A percentile compares a stretch with the other conserved stretches of the same genome.
Evolutionary conservation across 495 filamentous ascomycete genomes (phyloP).

Genomic region (Haplographium delicatum): DNA sequence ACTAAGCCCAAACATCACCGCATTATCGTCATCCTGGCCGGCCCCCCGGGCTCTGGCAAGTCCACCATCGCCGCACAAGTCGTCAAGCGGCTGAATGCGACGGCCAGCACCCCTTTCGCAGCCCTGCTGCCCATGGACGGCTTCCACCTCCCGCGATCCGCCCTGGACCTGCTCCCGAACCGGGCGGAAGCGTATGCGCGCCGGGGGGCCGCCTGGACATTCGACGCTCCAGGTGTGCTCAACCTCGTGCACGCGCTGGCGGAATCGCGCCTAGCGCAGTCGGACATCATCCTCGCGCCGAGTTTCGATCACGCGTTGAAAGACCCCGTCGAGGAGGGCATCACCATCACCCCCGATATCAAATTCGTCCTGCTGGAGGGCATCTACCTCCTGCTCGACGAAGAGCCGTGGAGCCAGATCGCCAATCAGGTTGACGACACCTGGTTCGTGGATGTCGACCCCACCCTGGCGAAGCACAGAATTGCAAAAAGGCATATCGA

Average conservation of each 20-base stretch:
- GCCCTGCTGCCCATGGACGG: conserved; percentile 38
- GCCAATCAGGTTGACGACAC: conserved; percentile 16
- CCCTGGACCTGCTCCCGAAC: conserved; percentile 34
- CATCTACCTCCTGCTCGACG: conserved; percentile 26
- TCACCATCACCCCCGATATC: conserved; percentile 29
- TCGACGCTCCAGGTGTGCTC: conserved; percentile 32
- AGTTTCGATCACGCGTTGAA: conserved; percentile 37
- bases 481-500: conserved; percentile 34
- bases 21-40: conserved; percentile 26
- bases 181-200: conserved; percentile 33
- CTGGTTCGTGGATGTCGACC: conserved; percentile 36
- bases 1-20: conserved; percentile 3
- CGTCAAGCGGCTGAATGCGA: conserved; percentile 27
- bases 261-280: conserved; percentile 8
- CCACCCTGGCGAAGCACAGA: conserved; percentile 29
- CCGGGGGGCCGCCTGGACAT: conserved; percentile 40
- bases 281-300: conserved; percentile 26
- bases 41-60: conserved; percentile 40
- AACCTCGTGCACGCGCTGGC: conserved; percentile 27
- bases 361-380: conserved; percentile 38
- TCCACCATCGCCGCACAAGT: conserved; percentile 32
- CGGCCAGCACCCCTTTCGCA: conserved; percentile 15
- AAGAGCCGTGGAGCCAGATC: conserved; percentile 23
- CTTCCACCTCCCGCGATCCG: conserved; percentile 35
- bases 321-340: conserved; percentile 35